Percentiles rank a stretch among this genome's conserved stretches.
These are phyloP conservation scores for Salix koriyanagi DNA, from an alignment of 345 rosid species.

Conservation along the genomic window DNA sequence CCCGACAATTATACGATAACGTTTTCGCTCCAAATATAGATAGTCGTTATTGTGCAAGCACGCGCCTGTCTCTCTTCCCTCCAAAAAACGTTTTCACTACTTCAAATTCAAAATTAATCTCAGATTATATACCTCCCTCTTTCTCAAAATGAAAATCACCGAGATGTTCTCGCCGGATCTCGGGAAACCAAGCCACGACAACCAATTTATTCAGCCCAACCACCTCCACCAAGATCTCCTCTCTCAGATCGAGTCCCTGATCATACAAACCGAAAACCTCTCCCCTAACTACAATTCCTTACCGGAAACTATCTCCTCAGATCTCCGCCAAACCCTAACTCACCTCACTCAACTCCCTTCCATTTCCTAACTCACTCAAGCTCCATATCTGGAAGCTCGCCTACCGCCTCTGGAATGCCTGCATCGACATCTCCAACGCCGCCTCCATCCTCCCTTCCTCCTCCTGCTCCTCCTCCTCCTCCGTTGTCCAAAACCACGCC, in stretches of 20 bases:
- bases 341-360: conserved; percentile 53
- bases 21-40: no score
- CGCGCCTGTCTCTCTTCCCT: no score
- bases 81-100: no score
- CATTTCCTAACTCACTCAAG: conserved; percentile 60
- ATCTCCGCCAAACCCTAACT: conserved; percentile 49
- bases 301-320: conserved; percentile 43
- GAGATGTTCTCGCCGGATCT: conserved; percentile 68
- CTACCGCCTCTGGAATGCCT: conserved; percentile 93
- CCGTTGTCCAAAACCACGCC: conserved; percentile 28
- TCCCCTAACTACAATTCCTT: conserved; percentile 24
- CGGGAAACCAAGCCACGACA: conserved; percentile 17
- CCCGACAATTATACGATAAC: no score
- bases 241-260: conserved; percentile 59
- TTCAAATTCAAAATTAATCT: conserved; percentile 9
- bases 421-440: conserved; percentile 77
- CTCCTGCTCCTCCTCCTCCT: conserved; percentile 18
- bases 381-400: conserved; percentile 85
- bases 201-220: conserved; percentile 2
- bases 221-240: conserved; percentile 35
- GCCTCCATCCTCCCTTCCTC: conserved; percentile 40
- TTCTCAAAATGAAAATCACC: conserved; percentile 69
- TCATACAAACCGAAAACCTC: conserved; percentile 56
- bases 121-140: background rate
- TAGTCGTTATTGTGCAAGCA: no score